Evolutionary conservation across 2,329 filamentous ascomycete species (phyloP), one percentile per base, ranked within the genome.

Genomic region (Sporothrix phasma): DNA sequence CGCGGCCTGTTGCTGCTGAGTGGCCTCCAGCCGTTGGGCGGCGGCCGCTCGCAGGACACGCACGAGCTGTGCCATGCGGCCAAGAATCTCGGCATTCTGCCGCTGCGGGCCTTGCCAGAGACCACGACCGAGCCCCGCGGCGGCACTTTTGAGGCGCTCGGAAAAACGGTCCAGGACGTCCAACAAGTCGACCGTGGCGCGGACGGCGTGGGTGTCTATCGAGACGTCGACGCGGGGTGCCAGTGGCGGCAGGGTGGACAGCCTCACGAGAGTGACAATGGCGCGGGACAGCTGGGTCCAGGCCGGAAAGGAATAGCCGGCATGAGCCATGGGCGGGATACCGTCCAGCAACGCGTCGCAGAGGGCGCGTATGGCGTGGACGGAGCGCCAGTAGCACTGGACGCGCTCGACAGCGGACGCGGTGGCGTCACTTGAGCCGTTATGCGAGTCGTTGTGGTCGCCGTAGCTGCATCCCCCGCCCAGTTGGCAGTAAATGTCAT

Each of bases 191-290:
- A 77, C 62, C 4, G 68, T 69, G 37, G 65, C 65, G 6, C 71
- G 68, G 5, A 74, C 72, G 5, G 69, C 69, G 10, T 67, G 66
- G 5, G 73, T 69, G 67, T 77, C 74, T 73, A 76, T 78, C 0
- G 71, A 69, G 7, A 58, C 13, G 4, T n/a, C 11, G 22, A 41
- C 22, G 10, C 15, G 19, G 0, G 49, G 26, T 5, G 49, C 29
- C 1, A 74, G 71, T 45, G 76, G 74, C 46, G 76, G 73, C 15
- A 58, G 22, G 1, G 59, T 64, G 5, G 66, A 61, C 17, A 67
- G 46, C 8, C 61, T 22, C 37, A 51, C 54, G 8, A 67, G 61
- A 5, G 62, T 64, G 13, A 56, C 31, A 15, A 66, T 39, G 19
- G 54, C 49, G 45, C 65, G 61, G 43, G 22, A 63, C 13, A 65